Base-by-base conservation (phyloP, 768 basidiomycete species). In the Boletus sp. region DNA sequence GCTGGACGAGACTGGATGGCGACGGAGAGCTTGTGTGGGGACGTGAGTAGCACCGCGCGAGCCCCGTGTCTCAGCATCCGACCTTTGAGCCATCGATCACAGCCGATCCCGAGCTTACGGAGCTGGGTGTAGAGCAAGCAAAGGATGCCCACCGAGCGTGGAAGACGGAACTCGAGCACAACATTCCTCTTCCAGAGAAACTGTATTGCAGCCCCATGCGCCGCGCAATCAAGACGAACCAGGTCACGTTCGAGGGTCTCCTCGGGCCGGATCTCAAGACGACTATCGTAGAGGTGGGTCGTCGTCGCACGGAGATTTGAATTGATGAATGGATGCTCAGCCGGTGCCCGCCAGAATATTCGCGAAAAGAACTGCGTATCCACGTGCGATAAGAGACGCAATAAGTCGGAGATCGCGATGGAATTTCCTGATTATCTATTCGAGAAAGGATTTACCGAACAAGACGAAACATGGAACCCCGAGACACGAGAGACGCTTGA, bases 11-110 rank as follows among this genome's bases (percentile, higher is more conserved):
- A 63, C 66, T 82, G 1, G 70, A 84, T 35, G 83, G 83, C 2
- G 84, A 91, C 55, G 85, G 76, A 17, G 80, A 84, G 44, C 66
- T 88, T 8, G 72, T 72, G 10, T 92, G 90, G 90, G 89, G 89
- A 15, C 89, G 86, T 87, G 60, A 66, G 86, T 79, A 19, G 9
- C 41, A 19, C 42, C 13, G 4, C 43, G 8, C 8, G 15, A 25
- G 7, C 7, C n/a, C n/a, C 1, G 10, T 34, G 37, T 30, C 30
- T 56, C 19, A 21, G 4, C 51, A n/a, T 57, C 37, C 19, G 21
- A 47, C 8, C 38, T 40, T 33, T 33, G 19, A 23, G 13, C 29
- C 37, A 34, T 40, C 29, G 11, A 48, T 19, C 57, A 54, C 53
- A 85, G 85, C 88, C 27, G 87, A 90, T 63, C 83, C 88, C 2